A percentile compares a stretch with the other conserved stretches of the same genome.
These are phyloP conservation scores for Citrullus mucosospermus DNA, from an alignment of 306 rosid species.

Conservation along the genomic window DNA sequence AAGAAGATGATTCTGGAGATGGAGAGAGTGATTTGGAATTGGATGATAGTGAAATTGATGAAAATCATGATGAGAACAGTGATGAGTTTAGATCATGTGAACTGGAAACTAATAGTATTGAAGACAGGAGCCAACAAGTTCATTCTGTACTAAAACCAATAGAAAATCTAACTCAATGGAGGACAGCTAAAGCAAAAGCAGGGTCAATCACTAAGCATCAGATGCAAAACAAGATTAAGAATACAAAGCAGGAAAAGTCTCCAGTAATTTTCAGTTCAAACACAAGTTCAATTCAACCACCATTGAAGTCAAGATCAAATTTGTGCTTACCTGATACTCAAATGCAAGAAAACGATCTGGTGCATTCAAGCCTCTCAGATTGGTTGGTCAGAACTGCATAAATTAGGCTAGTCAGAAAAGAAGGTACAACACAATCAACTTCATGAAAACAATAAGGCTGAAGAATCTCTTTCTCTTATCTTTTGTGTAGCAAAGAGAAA, in stretches of 20 bases:
- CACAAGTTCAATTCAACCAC: conserved; percentile 15
- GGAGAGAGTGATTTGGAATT: conserved; percentile 49
- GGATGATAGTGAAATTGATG: conserved; percentile 20
- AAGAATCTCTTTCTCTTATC: background rate
- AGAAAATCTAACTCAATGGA: conserved; percentile 80
- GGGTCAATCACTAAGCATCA: conserved; percentile 29
- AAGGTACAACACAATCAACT: background rate
- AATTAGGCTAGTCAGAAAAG: background rate
- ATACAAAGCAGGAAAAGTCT: conserved; percentile 13
- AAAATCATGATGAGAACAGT: conserved; percentile 25
- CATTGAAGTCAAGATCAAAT: conserved; percentile 18
- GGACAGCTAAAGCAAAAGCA: conserved; percentile 65
- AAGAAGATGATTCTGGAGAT: conserved; percentile 32
- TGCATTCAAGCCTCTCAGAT: conserved; percentile 67
- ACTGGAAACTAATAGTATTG: background rate
- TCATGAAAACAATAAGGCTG: background rate
- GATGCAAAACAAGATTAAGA: conserved; percentile 51
- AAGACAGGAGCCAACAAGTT: conserved; percentile 15
- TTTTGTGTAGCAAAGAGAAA: background rate
- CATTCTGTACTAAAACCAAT: conserved; percentile 66
- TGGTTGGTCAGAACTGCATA: conserved; percentile 28
- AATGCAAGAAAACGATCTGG: conserved; percentile 40
- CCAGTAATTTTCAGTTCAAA: conserved; percentile 14
- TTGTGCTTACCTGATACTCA: conserved; percentile 36
- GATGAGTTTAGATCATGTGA: conserved; percentile 6